Percentiles rank a stretch among this genome's conserved stretches.
phyloP scores from a whole-genome alignment of 331 rosid genomes.

The Pyracantha coccinea region DNA sequence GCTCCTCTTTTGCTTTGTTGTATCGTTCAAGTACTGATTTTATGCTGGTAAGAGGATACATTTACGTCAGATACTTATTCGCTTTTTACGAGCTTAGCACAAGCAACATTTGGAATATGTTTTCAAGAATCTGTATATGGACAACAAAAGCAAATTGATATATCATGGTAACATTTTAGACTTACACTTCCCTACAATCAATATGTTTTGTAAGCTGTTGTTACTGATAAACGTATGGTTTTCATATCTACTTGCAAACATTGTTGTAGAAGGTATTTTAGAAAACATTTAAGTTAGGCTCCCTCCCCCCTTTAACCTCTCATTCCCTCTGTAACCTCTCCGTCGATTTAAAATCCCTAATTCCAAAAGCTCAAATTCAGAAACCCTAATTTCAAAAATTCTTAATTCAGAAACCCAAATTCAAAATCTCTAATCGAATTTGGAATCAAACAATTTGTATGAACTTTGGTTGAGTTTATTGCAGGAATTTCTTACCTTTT shows the following conservation, averaged over 20 bases:
- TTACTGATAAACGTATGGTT: background rate
- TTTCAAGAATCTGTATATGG: constrained; percentile 4
- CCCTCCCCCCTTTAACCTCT: too few species aligned
- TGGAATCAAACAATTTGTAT: too few species aligned
- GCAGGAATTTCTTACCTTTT: too few species aligned
- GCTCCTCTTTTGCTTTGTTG: constrained; percentile 74
- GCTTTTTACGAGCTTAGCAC: background rate
- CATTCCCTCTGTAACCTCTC: too few species aligned
- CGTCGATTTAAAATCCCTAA: too few species aligned
- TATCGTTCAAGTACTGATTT: constrained; percentile 69
- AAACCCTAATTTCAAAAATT: too few species aligned
- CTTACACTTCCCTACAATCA: background rate
- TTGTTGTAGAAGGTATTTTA: background rate
- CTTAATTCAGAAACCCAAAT: too few species aligned
- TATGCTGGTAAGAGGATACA: constrained; percentile 45
- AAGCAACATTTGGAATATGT: background rate
- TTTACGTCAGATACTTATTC: constrained; percentile 17
- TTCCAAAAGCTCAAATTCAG: too few species aligned
- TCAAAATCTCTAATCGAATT: too few species aligned
- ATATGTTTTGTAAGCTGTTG: background rate
- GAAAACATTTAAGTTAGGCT: too few species aligned
- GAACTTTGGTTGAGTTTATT: too few species aligned
- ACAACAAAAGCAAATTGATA: background rate
- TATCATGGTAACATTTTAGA: background rate
- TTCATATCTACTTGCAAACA: background rate